phyloP scores from a whole-genome alignment of 2,329 filamentous ascomycete genomes.

The Penicillium sumatraense region DNA sequence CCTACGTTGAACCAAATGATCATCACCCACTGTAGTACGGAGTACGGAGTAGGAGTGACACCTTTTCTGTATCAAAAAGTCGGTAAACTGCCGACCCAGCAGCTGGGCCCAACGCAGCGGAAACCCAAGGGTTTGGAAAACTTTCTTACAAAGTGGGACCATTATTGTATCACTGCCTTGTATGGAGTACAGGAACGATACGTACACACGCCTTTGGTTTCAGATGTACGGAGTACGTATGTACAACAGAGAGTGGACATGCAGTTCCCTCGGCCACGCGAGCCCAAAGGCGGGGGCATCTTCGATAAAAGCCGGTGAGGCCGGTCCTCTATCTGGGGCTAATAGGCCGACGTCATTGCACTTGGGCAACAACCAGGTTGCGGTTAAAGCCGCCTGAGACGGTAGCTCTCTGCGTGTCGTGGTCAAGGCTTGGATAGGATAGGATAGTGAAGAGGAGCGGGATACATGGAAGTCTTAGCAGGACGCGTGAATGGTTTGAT shows the following conservation, averaged over 20 bases:
- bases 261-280: conserved; percentile 23
- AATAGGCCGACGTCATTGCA: conserved; percentile 24
- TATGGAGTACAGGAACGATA: conserved; percentile 17
- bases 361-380: conserved; percentile 12
- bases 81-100: conserved; percentile 32
- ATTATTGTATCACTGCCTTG: conserved; percentile 21
- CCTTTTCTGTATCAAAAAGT: conserved; percentile 20
- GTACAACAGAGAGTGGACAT: conserved; percentile 20
- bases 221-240: conserved; percentile 19
- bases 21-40: neutral
- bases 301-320: conserved; percentile 11
- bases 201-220: neutral
- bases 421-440: neutral
- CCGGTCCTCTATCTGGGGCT: neutral
- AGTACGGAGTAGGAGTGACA: neutral
- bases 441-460: neutral
- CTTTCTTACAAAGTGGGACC: conserved; percentile 25
- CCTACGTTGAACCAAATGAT: neutral
- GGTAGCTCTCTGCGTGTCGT: neutral
- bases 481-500: conserved; percentile 8
- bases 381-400: conserved; percentile 5
- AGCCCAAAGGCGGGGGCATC: conserved; percentile 18
- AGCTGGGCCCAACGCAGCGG: conserved; percentile 21
- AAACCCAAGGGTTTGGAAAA: conserved; percentile 27
- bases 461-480: neutral